Evolutionary conservation across 2,329 filamentous ascomycete genomes (phyloP).

Genomic region (Cladosporium oxysporum): DNA sequence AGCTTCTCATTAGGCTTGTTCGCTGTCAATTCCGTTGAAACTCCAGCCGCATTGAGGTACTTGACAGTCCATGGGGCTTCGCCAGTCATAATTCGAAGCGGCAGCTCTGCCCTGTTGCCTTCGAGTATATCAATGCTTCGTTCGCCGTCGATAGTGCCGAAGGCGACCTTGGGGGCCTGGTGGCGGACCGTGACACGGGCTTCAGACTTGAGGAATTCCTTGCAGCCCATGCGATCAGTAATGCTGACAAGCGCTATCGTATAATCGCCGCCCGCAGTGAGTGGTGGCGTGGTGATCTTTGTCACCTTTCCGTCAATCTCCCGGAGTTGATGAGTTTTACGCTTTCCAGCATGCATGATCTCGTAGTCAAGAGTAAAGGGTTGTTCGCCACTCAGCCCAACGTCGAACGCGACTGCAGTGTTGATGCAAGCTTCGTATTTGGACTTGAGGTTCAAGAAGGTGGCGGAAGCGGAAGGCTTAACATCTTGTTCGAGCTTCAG

Average conservation of each 20-base stretch:
- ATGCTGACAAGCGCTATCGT: conserved; percentile 82
- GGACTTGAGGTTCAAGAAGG: conserved; percentile 60
- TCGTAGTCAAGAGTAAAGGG: conserved; percentile 94
- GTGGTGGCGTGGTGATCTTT: conserved; percentile 72
- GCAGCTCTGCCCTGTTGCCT: conserved; percentile 70
- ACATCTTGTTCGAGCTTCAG: conserved; percentile 79
- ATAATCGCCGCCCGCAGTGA: conserved; percentile 86
- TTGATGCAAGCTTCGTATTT: conserved; percentile 76
- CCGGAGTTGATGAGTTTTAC: conserved; percentile 66
- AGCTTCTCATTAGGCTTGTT: conserved; percentile 38
- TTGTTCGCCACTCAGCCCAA: conserved; percentile 75
- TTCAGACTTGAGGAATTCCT: conserved; percentile 81
- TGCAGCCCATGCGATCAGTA: conserved; percentile 83
- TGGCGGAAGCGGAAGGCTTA: conserved; percentile 84
- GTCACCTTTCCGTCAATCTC: conserved; percentile 64
- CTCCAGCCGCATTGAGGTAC: conserved; percentile 57
- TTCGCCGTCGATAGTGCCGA: conserved; percentile 82
- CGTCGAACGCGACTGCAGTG: conserved; percentile 72
- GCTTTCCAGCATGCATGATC: conserved; percentile 83
- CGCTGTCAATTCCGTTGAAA: conserved; percentile 43
- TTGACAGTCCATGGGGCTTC: conserved; percentile 80
- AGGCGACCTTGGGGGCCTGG: conserved; percentile 82
- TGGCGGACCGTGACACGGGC: conserved; percentile 82
- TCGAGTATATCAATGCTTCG: conserved; percentile 75
- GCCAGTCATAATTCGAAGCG: conserved; percentile 75